A percentile compares a stretch with the other conserved stretches of the same genome.
Evolutionary conservation across 345 rosid species (phyloP).

Genomic region (Brassica carinata): DNA sequence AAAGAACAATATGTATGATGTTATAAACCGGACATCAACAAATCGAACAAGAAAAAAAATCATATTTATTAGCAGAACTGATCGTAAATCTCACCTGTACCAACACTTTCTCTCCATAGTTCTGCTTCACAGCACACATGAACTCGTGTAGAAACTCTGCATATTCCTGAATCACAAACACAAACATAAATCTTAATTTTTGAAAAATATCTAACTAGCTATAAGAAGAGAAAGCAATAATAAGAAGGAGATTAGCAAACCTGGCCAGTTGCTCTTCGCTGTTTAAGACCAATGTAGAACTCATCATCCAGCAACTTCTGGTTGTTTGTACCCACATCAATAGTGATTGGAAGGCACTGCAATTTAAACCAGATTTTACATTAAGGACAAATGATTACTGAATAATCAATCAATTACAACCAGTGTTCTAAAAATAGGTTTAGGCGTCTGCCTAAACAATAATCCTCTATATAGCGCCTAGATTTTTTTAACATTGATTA

Average conservation of each 20-base stretch:
- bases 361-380: not conserved
- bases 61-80: not conserved
- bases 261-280: conserved; percentile 82
- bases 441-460: not conserved
- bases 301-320: conserved; percentile 72
- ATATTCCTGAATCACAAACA: conserved; percentile 64
- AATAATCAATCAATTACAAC: not conserved
- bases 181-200: conserved; percentile 19
- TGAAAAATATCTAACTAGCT: conserved; percentile 2
- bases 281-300: conserved; percentile 81
- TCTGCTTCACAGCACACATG: conserved; percentile 92
- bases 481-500: too few species aligned
- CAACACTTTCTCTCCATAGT: conserved; percentile 94
- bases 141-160: conserved; percentile 89
- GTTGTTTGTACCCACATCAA: conserved; percentile 97
- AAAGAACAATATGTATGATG: conserved; percentile 28
- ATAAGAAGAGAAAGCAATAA: not conserved
- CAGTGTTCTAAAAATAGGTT: too few species aligned
- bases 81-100: conserved; percentile 61
- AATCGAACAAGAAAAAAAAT: not conserved
- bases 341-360: conserved; percentile 90
- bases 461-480: too few species aligned
- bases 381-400: not conserved
- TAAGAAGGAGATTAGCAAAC: conserved; percentile 37
- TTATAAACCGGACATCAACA: not conserved